Conservation (phyloP, 177 flowering plant species). For the Vitis hybrid region DNA sequence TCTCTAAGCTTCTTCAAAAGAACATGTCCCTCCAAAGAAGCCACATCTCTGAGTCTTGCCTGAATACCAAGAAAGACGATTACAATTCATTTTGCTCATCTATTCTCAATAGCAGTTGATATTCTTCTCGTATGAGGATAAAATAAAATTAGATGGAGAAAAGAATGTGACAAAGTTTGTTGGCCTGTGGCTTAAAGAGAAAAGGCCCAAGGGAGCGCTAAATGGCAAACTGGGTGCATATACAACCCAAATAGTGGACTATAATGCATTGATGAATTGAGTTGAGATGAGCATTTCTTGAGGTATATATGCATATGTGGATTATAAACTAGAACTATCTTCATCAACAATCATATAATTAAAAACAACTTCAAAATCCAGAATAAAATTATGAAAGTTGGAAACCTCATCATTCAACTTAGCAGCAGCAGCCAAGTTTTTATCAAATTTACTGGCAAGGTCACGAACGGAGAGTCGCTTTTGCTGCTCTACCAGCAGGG, state of each 20-base stretch:
- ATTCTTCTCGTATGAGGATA: not conserved
- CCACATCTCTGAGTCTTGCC: slow-evolving; percentile 83
- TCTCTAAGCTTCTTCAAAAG: slow-evolving; percentile 97
- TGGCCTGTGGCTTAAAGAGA: not conserved
- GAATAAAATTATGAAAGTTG: not conserved
- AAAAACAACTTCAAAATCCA: not conserved
- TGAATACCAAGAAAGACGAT: slow-evolving; percentile 29
- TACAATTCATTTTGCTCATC: not conserved
- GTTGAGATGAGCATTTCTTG: too few species aligned
- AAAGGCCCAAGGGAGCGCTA: not conserved
- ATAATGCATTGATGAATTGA: not conserved
- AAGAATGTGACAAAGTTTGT: not conserved
- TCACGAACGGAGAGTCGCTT: slow-evolving; percentile 95
- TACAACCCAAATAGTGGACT: not conserved
- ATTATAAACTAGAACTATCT: too few species aligned
- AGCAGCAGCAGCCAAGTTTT: slow-evolving; percentile 86
- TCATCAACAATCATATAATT: not conserved
- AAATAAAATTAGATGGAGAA: not conserved
- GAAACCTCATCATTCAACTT: slow-evolving; percentile 87
- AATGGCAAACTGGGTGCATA: not conserved
- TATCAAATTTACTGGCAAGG: slow-evolving; percentile 94
- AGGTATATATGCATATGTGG: too few species aligned
- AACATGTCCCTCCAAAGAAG: slow-evolving; percentile 94
- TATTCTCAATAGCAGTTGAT: not conserved
- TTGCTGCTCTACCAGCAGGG: slow-evolving; percentile 78